Evolutionary conservation across 1,284 basidiomycete species (phyloP).

Genomic region (Mycosarcoma mackinlayi): DNA sequence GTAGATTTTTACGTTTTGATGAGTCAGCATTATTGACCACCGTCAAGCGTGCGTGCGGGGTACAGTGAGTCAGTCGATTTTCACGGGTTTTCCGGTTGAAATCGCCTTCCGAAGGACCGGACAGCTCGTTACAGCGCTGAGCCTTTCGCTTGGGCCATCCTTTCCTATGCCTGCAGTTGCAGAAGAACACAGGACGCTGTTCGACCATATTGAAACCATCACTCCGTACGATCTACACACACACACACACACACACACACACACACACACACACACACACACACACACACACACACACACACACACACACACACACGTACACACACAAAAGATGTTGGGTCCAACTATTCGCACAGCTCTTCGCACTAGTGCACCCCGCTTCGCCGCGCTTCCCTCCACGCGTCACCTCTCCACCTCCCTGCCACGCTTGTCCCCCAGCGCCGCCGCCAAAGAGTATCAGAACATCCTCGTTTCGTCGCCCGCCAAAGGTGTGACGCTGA

Average conservation of each 20-base stretch:
- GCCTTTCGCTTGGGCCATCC: constrained; percentile 29
- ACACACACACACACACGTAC: too few species aligned
- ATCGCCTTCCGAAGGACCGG: constrained; percentile 20
- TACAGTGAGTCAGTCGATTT: constrained; percentile 14
- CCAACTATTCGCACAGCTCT: constrained; percentile 40
- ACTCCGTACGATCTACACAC: not conserved
- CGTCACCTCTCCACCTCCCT: constrained; percentile 52
- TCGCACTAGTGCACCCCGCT: constrained; percentile 31
- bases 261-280: too few species aligned
- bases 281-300: too few species aligned
- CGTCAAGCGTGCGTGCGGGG: too few species aligned
- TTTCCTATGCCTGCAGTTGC: not conserved
- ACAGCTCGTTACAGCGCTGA: not conserved
- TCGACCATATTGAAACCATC: too few species aligned
- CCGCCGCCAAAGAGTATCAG: constrained; percentile 70
- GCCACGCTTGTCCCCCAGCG: constrained; percentile 35
- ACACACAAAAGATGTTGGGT: constrained; percentile 39
- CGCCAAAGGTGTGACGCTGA: constrained; percentile 80
- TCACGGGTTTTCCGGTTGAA: constrained; percentile 49
- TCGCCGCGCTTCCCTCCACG: constrained; percentile 28
- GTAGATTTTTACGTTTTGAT: constrained; percentile 1
- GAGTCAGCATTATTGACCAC: constrained; percentile 32
- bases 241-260: not conserved
- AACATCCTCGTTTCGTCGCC: constrained; percentile 82
- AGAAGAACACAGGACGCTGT: too few species aligned